Base-by-base conservation (phyloP, 2,329 filamentous ascomycete genomes). In the Ophiosphaerella korrae region DNA sequence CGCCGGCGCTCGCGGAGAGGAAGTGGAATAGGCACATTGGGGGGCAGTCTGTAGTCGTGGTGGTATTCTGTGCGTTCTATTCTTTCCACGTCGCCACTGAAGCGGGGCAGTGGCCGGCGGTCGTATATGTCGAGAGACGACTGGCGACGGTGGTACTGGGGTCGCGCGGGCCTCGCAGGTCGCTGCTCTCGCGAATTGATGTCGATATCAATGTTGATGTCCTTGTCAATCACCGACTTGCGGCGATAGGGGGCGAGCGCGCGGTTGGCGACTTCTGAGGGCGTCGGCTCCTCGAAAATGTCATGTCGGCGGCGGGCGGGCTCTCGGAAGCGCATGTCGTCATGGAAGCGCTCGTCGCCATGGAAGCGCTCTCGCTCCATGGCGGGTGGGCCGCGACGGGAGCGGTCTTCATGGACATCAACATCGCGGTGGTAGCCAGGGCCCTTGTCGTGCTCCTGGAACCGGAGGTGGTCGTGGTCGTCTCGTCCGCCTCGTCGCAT, bases 61-160 rank as follows among this genome's bases (percentile, higher is more conserved):
- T 39, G 45, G 31, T 60, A 49, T n/a, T 56, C 53, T 29, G 26
- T 29, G 7, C 55, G 50, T 38, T 60, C 57, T n/a, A 48, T 46
- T 31, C 80, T 75, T 44, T 86, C 83, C 16, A 81, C 74, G 33
- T 87, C 80, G 46, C 78, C 80, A 45, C 78, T 79, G 53, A 81
- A 81, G 38, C 82, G 80, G 29, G 81, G 79, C 47, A 80, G 63
- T 1, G 89, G 88, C 24, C 85, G 85, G 42, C 92, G 86, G 74
- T 97, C 92, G 68, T 91, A 96, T 0, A 89, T 96, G 72, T 96
- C 92, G 34, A 96, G 80, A 45, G 91, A 96, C 12, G 91, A 96
- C 72, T 96, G 92, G 37, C 92, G 85, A 50, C 92, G 84, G 43
- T 94, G 68, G 57, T 92, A 81, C 26, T 80, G 80, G 2, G 91